Base-by-base conservation (phyloP, 1,284 basidiomycete species). In the Athelia psychrophila region DNA sequence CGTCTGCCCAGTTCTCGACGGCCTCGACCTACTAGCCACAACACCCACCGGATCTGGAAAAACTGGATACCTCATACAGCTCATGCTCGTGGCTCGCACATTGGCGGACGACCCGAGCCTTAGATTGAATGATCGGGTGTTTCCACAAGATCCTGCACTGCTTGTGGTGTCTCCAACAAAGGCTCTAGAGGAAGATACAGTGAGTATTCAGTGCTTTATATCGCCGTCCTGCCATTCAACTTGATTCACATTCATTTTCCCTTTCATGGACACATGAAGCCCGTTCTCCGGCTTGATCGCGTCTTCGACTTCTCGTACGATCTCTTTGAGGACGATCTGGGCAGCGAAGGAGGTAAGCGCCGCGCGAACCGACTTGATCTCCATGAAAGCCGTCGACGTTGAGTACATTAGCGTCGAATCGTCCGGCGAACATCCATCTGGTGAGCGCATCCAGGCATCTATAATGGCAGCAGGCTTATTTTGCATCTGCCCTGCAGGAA, bases 91-190 rank as follows among this genome's bases (percentile, higher is more conserved):
- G 18, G 13, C 55, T 12, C 30, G 32, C 3, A 47, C 45, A 2
- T 18, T 60, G 12, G 23, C 13, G 3, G 23, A 32, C 20, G 45
- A 52, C 18, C 53, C 51, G 3, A 10, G 32, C 18, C 25, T 52
- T 5, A 44, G 38, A n/a, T 20, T 15, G 8, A 30, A 35, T 23
- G 16, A 16, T 16, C 24, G 27, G 16, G 42, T 24, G 1, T 45
- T 54, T 18, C 55, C 53, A 6, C 32, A 49, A 25, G 46, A 60
- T 49, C 54, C 58, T 10, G 47, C 35, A 5, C 52, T 58, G 46
- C 18, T 61, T 2, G 23, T 58, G 3, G 48, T 58, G 1, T 56
- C 19, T 30, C 59, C 59, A 32, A 60, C 59, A 13, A 54, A 48
- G 13, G 50, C 45, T 2, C 44, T 61, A 1, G 54, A 57, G 47